Conservation (phyloP, 2,329 filamentous ascomycete species). For the Sordariomycetes sp. region DNA sequence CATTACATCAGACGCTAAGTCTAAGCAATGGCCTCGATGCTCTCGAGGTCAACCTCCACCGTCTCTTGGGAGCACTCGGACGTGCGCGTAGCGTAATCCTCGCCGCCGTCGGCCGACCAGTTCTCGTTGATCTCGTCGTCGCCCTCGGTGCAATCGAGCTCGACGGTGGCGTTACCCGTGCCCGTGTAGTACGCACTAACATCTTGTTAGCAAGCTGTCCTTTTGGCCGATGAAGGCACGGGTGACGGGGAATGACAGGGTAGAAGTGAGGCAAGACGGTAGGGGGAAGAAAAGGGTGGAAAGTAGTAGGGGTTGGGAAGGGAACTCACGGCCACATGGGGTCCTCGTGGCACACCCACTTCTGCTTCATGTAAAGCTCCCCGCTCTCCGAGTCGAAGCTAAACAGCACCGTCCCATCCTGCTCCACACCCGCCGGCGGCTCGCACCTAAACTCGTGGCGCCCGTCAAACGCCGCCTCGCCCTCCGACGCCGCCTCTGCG, state of each 20-base stretch:
- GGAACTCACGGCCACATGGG: background rate
- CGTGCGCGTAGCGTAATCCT: background rate
- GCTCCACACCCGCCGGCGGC: background rate
- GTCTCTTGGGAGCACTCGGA: background rate
- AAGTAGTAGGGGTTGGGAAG: background rate
- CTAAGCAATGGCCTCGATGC: background rate
- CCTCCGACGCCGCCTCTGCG: too few relatives aligned
- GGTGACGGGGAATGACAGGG: background rate
- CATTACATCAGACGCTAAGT: background rate
- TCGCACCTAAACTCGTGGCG: background rate
- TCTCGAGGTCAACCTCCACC: background rate
- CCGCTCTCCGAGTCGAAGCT: background rate
- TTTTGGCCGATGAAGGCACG: too few relatives aligned
- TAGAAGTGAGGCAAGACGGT: background rate
- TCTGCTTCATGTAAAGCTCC: background rate
- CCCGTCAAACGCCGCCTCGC: background rate
- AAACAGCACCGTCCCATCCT: background rate
- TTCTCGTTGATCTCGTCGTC: background rate
- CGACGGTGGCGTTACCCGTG: background rate
- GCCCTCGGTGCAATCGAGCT: background rate
- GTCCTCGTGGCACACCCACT: background rate
- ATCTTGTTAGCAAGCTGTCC: background rate
- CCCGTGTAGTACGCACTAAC: background rate
- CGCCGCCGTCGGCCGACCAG: background rate
- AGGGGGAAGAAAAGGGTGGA: background rate